Base-by-base conservation (phyloP, 805 yeast species). In the Kregervanrija fluxuum region DNA sequence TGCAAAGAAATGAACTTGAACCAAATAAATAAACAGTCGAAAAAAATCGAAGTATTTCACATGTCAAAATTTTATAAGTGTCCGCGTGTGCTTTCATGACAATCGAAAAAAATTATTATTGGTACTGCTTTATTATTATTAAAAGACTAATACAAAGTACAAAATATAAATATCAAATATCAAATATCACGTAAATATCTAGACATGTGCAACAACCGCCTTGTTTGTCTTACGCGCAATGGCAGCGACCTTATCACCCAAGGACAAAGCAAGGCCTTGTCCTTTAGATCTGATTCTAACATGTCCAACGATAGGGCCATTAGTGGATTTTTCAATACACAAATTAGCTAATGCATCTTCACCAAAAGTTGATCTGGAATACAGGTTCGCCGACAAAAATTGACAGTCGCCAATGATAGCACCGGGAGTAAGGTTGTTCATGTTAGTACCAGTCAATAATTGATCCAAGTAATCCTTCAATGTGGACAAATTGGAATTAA, bases 251-350 rank as follows among this genome's bases (percentile, higher is more conserved):
- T 89, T 79, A 59, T 93, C 98, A 50, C 99, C 99, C 55, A 95
- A 72, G 2, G 95, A 82, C 50, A 95, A 71, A 8, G 99, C 99
- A 52, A 95, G 74, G 5, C 99, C 99, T 71, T 95, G 98, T 16
- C 97, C 96, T 76, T 91, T 90, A 13, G 97, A 85, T 68, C 99
- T 80, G 57, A 93, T 90, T 68, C 99, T 81, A 38, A 90, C 95
- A 60, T 90, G 95, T 8, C 99, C 99, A 47, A 85, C 77, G 45
- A 89, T 82, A 43, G 83, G 81, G 10, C 91, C 90, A 46, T 73
- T 74, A 9, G 77, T 68, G 50, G 80, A 79, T 67, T 80, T 82
- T 66, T 95, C 99, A 59, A 93, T 85, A 68, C 96, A 87, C 65
- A 93, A 70, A 61, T 95, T 93, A 45, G 98, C 98, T 59, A 93